Base-by-base conservation (phyloP, 768 basidiomycete species). In the Serendipita sp. region DNA sequence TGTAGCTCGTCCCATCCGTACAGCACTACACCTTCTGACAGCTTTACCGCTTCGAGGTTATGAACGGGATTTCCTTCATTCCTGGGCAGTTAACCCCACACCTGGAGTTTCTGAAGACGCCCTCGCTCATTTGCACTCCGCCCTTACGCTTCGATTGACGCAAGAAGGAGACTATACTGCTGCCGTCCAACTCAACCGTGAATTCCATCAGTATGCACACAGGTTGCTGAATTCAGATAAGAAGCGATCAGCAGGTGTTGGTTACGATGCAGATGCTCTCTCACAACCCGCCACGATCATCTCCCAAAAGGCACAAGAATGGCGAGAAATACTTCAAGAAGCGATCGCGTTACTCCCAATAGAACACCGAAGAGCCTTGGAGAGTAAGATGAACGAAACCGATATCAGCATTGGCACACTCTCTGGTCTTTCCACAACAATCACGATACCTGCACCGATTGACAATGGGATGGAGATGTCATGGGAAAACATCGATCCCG, bases 391-490 rank as follows among this genome's bases (percentile, higher is more conserved):
- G 5, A 60, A 38, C 56, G 56, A 60, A 10, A 35, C 16, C 34
- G 56, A n/a, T 28, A 34, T 60, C 28, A 60, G 41, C 41, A 41
- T 41, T 41, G 41, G 41, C 5, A 41, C 13, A 13, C 13, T 41
- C 13, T 13, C 41, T 41, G 41, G 41, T 13, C 41, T 41, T 7
- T 41, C 41, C 7, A 41, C 41, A 41, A 13, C 13, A 41, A 5
- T 13, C 41, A 13, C 41, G 13, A 13, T 41, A 41, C 41, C 41
- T 13, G 41, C 41, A 5, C 7, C 5, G 48, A 52, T 8, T n/a
- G 10, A 52, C 48, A 32, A 23, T 16, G 48, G 48, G 56, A 60
- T 60, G 56, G 56, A 60, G 13, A 60, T 60, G 56, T 60, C 56
- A 10, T 60, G 56, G 56, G 56, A 60, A 10, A 23, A 11, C 28